Base-by-base conservation (phyloP, 257 asterid species). In the Solanum bulbocastanum region DNA sequence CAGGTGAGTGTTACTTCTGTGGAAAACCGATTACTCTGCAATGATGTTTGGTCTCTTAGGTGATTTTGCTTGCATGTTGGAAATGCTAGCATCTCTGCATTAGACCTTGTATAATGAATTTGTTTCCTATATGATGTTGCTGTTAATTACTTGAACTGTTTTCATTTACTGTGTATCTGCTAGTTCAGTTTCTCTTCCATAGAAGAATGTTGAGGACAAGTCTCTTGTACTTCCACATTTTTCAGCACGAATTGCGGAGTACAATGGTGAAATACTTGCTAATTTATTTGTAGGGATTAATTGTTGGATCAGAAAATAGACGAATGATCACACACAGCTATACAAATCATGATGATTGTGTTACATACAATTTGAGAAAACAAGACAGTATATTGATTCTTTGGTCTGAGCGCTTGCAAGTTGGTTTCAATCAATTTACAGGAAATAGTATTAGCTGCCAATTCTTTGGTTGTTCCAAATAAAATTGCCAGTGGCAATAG, bases 1-100 rank as follows among this genome's bases (percentile, higher is more conserved):
- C 99, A 95, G 99, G 98, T 95, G 99, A 96, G 99, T 93, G 97
- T 88, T 94, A 94, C 98, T 93, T 87, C 75, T 88, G 87, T 87
- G 56, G 72, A 62, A 68, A 27, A 30, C 52, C 40, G 35, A 5
- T 18, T 49, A 33, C 32, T 82, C 30, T 82, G 69, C 71, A 46
- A 82, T 82, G 86, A 82, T 81, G 68, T 46, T 46, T 81, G 62
- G 65, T 46, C 66, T 46, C 40, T 27, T 46, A 81, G 27, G 85
- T 46, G 85, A 30, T 46, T 74, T 20, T 76, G 35, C 58, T 76
- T 39, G 58, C 83, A 76, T 76, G 35, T 76, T 39, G 15, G 82
- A 22, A 36, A 74, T 78, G 68, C 85, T 46, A 37, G 85, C 85
- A 81, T 46, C 10, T 79, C 32, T 12, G 8, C 39, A 8, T 16